These are phyloP conservation scores for Adenanthera pavonina DNA, from an alignment of 306 rosid genomes.

Conservation along the genomic window DNA sequence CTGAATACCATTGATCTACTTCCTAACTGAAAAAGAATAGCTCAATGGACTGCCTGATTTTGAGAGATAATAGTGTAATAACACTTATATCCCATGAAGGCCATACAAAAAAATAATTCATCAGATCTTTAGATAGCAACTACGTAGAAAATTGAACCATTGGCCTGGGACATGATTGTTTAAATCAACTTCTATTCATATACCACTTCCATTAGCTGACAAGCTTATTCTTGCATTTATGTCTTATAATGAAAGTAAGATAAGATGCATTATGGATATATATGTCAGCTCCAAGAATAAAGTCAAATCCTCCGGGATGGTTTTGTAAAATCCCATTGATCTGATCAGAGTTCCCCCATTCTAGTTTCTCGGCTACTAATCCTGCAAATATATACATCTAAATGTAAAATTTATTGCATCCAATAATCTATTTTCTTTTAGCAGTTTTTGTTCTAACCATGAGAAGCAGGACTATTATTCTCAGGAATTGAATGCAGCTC, in stretches of 20 bases:
- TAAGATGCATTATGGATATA: conserved; percentile 64
- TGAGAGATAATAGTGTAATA: neutral
- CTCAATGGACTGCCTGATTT: neutral
- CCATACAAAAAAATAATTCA: conserved; percentile 3
- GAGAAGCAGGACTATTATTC: conserved; percentile 45
- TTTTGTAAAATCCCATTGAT: conserved; percentile 61
- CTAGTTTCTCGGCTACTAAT: conserved; percentile 75
- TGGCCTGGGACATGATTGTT: conserved; percentile 23
- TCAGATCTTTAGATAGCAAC: conserved; percentile 17
- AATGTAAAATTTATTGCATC: conserved; percentile 20
- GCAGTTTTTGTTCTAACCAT: conserved; percentile 59
- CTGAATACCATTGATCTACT: neutral
- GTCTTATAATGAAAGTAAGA: conserved; percentile 29
- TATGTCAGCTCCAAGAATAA: conserved; percentile 93
- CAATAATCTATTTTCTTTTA: conserved; percentile 31
- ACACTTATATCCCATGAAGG: conserved; percentile 19
- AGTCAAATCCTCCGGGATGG: conserved; percentile 72
- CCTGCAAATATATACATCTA: conserved; percentile 49
- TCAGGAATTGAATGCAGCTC: conserved; percentile 75
- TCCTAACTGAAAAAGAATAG: neutral
- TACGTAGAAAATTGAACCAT: conserved; percentile 4
- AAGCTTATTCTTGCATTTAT: conserved; percentile 3
- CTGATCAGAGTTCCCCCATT: conserved; percentile 87
- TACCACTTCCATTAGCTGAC: conserved; percentile 17
- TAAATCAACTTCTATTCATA: conserved; percentile 1